Evolutionary conservation across 2,329 filamentous ascomycete genomes (phyloP), one percentile per base, ranked within the genome.

Genomic region (Arthroderma uncinatum): DNA sequence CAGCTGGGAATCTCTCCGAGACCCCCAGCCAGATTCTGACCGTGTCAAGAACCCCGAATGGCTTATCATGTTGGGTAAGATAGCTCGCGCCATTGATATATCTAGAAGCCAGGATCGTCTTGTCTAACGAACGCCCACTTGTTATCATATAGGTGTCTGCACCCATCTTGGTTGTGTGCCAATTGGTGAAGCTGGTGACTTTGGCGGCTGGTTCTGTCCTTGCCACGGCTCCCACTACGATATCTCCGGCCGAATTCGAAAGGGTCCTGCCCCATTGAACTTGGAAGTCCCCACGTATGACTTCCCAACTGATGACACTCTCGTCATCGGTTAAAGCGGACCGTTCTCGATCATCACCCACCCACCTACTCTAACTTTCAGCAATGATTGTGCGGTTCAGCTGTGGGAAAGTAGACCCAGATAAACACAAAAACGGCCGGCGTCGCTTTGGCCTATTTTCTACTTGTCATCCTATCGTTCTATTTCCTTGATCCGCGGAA

Each of bases 191-290:
- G 89, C 93, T 64, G 93, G 93, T 74, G 94, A 98, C 77, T 98
- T 80, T 70, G 93, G 93, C 73, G 93, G 93, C 72, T 98, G 93
- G 93, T 98, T 98, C 87, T 98, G 93, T 82, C 93, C 93, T 64
- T 98, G 93, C 87, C 93, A 98, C 83, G 93, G 93, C 76, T 96
- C 91, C 67, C 93, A 98, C 82, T 98, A 98, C 84, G 93, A 98
- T 75, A 97, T 98, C 75, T 97, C 91, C 63, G 93, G 93, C 74
- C 90, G 93, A 77, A 89, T 95, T 82, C 86, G 93, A 80, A 96
- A 89, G 83, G 93, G 93, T 65, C 93, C 93, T 63, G 93, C 93
- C 61, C 93, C 93, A 64, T 83, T 98, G 70, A 98, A 98, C 82
- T 84, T 98, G 72, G 93, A 97, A 80, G 84, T 97, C 65, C 93